Evolutionary conservation across 2,329 filamentous ascomycete species (phyloP), one percentile per base, ranked within the genome.

Genomic region (Chrysoporthe austroafricana): DNA sequence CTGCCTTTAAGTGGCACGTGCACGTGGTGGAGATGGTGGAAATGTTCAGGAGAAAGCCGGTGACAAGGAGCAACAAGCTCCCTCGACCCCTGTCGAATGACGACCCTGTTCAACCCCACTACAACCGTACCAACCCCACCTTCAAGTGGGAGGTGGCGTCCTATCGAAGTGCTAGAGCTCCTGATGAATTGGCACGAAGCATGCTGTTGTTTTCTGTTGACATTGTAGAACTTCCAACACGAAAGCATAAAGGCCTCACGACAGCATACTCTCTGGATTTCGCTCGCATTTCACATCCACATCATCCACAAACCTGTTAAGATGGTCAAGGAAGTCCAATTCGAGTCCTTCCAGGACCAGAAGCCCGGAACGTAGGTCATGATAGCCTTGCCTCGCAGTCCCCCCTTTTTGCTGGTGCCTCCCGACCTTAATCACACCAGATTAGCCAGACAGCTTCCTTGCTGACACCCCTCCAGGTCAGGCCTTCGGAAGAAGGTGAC

Each of bases 401-500:
- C 64, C 64, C 65, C 46, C 63, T 54, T 54, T 54, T 46, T 46
- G 62, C 63, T 63, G 60, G 63, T 56, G 18, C 64, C 58, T 21
- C 60, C 34, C 43, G 7, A 16, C 36, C 34, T 58, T 36, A 43
- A 43, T 60, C 21, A 14, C 56, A 11, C 50, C 18, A 5, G 36
- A 11, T 36, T 11, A 16, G 46, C 44, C 16, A 14, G 36, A 21
- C 2, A 26, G 57, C 34, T 16, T 26, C 16, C 8, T 36, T 21
- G 43, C 68, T 71, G 50, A 69, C 66, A 43, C 16, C 43, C 60
- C 48, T 67, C 26, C 76, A 98, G 95, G 74, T 99, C 96, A 73
- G 96, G 96, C 81, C 93, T 99, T 80, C 94, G 96, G 72, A 99
- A 99, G 84, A 98, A 97, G 89, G 96, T 98, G 83, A 94, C 93